phyloP scores from a whole-genome alignment of 306 rosid genomes.

The Citrullus colocynthis region DNA sequence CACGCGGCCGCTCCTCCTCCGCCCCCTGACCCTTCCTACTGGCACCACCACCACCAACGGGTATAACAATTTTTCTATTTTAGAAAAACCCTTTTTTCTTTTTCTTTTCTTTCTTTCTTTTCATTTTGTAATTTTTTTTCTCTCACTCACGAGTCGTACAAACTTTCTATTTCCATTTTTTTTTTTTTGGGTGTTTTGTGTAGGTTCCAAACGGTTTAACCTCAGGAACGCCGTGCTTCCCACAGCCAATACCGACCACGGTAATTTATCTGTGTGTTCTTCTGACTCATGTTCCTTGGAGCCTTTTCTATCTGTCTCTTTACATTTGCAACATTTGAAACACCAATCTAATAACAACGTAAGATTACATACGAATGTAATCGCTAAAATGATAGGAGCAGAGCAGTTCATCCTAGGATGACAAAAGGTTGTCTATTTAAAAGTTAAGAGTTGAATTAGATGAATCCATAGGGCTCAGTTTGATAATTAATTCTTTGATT shows the following conservation, averaged over 20 bases:
- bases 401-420: no score
- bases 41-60: conserved; percentile 49
- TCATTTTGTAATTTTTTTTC: neutral
- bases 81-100: no score
- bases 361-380: no score
- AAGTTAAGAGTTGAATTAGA: no score
- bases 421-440: no score
- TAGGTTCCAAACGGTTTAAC: conserved; percentile 41
- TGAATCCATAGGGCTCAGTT: no score
- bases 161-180: neutral
- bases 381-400: no score
- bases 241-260: conserved; percentile 40
- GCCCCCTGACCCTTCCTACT: conserved; percentile 37
- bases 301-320: conserved; percentile 20
- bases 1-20: conserved; percentile 28
- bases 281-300: conserved; percentile 25
- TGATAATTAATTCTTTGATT: no score
- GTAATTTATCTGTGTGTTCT: conserved; percentile 20
- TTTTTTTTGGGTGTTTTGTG: neutral
- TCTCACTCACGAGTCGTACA: neutral
- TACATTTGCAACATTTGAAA: neutral
- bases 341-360: neutral
- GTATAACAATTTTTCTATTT: conserved; percentile 6
- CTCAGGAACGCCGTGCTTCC: conserved; percentile 50
- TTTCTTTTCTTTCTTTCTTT: neutral